phyloP scores from a whole-genome alignment of 2,329 filamentous ascomycete species.

The Cercospora sesami region DNA sequence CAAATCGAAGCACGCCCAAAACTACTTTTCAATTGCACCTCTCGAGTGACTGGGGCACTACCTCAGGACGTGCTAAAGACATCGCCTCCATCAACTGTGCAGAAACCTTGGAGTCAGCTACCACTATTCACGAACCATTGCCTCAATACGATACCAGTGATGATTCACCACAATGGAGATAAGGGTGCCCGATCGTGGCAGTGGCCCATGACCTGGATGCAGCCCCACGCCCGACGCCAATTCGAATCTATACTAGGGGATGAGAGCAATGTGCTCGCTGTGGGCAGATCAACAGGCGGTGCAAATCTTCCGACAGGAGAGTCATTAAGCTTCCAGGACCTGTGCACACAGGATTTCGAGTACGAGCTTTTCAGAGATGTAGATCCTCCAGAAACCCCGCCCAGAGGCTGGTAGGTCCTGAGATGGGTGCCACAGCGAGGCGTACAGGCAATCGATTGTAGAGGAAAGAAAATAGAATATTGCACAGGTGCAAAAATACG shows the following conservation, averaged over 20 bases:
- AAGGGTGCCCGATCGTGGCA: slow-evolving; percentile 22
- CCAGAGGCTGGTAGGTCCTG: not conserved
- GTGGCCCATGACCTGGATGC: slow-evolving; percentile 27
- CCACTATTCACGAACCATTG: slow-evolving; percentile 32
- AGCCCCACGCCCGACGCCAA: slow-evolving; percentile 18
- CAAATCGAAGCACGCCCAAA: slow-evolving; percentile 18
- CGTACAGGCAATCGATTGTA: not conserved
- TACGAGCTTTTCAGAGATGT: slow-evolving; percentile 27
- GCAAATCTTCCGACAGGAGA: slow-evolving; percentile 46
- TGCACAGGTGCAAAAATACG: not conserved
- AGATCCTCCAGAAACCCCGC: slow-evolving; percentile 11
- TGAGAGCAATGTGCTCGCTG: slow-evolving; percentile 13
- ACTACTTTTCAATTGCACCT: slow-evolving; percentile 15
- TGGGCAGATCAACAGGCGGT: slow-evolving; percentile 39
- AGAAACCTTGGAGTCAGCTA: slow-evolving; percentile 23
- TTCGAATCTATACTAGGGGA: slow-evolving; percentile 36
- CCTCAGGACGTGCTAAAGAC: slow-evolving; percentile 26
- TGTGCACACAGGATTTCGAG: slow-evolving; percentile 27
- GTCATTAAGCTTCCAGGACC: slow-evolving; percentile 27
- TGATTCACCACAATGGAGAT: slow-evolving; percentile 35
- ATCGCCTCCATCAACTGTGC: slow-evolving; percentile 17
- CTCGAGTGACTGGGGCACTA: slow-evolving; percentile 16
- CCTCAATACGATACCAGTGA: slow-evolving; percentile 31
- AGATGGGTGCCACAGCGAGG: not conserved
- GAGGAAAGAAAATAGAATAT: not conserved